Conservation (phyloP, 2,329 filamentous ascomycete species). For the Hymenoscyphus infarciens region DNA sequence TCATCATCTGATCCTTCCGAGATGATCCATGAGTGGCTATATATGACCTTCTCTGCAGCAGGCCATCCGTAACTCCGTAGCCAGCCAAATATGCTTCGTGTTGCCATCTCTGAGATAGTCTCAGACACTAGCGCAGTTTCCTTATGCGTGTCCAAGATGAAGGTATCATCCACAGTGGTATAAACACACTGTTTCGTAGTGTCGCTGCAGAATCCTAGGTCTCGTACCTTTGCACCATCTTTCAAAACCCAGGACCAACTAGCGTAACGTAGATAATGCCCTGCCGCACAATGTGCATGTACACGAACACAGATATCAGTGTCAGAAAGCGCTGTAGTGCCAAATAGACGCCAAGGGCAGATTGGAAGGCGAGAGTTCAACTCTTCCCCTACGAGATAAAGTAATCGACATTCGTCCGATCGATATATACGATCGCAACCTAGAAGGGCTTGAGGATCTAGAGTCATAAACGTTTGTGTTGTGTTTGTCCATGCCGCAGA, state of each 20-base stretch:
- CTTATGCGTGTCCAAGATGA: slow-evolving; percentile 4
- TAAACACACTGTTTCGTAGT: not conserved
- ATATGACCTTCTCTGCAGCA: slow-evolving; percentile 25
- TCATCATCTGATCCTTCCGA: slow-evolving; percentile 27
- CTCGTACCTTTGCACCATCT: slow-evolving; percentile 12
- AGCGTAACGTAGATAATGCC: slow-evolving; percentile 29
- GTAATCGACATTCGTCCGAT: slow-evolving; percentile 15
- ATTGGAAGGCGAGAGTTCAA: slow-evolving; percentile 18
- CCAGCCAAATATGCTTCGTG: slow-evolving; percentile 34
- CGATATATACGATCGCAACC: slow-evolving; percentile 7
- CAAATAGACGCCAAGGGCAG: slow-evolving; percentile 35
- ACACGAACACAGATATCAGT: slow-evolving; percentile 33
- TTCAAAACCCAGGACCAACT: slow-evolving; percentile 26
- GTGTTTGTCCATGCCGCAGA: slow-evolving; percentile 14
- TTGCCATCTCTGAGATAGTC: slow-evolving; percentile 31
- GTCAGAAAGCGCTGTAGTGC: slow-evolving; percentile 30
- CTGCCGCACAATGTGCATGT: slow-evolving; percentile 27
- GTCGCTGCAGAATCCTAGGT: slow-evolving; percentile 16
- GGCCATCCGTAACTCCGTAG: slow-evolving; percentile 30
- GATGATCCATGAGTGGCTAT: slow-evolving; percentile 30
- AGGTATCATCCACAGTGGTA: not conserved
- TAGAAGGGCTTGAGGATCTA: slow-evolving; percentile 8
- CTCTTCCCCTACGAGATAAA: slow-evolving; percentile 14
- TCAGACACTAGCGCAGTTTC: slow-evolving; percentile 13
- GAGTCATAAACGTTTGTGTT: slow-evolving; percentile 16